A percentile compares a stretch with the other conserved stretches of the same genome.
Conservation (phyloP, 163 green algal genomes). For the Scenedesmus sp. region DNA sequence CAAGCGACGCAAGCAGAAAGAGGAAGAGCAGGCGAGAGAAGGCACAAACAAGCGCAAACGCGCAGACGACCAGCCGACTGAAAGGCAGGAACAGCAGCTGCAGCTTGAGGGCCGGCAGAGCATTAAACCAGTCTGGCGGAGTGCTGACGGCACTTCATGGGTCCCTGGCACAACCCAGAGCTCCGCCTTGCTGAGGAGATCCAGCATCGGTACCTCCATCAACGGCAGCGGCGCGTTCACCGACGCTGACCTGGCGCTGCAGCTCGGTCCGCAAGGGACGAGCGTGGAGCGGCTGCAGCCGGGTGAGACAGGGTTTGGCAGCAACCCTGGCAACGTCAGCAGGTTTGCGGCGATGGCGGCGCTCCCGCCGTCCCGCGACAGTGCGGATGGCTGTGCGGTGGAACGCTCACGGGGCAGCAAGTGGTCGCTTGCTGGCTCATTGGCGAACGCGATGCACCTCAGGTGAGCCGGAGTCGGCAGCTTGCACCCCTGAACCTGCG, state of each 20-base stretch:
- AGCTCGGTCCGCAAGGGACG: background rate
- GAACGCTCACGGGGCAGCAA: background rate
- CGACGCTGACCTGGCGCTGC: background rate
- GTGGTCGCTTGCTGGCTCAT: background rate
- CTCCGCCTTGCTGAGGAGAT: background rate
- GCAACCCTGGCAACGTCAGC: background rate
- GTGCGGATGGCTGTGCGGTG: background rate
- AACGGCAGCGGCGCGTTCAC: background rate
- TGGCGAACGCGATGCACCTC: background rate
- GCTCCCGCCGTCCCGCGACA: background rate
- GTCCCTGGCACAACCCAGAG: background rate
- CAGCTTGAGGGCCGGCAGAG: background rate
- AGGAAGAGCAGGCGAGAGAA: background rate
- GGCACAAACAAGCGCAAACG: background rate
- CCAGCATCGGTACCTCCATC: too few relatives aligned
- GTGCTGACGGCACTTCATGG: background rate
- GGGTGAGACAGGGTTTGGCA: slow-evolving; percentile 25
- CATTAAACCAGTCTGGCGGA: background rate
- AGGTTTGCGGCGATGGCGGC: background rate
- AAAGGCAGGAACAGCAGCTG: background rate
- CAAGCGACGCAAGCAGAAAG: background rate
- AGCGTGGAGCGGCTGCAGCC: background rate
- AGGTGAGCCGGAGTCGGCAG: too few relatives aligned
- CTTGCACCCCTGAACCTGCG: too few relatives aligned
- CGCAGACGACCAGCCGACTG: background rate